Percentiles rank a stretch among this genome's conserved stretches.
Conservation (phyloP, 2,329 filamentous ascomycete genomes). For the Sclerotiophoma versabilis region DNA sequence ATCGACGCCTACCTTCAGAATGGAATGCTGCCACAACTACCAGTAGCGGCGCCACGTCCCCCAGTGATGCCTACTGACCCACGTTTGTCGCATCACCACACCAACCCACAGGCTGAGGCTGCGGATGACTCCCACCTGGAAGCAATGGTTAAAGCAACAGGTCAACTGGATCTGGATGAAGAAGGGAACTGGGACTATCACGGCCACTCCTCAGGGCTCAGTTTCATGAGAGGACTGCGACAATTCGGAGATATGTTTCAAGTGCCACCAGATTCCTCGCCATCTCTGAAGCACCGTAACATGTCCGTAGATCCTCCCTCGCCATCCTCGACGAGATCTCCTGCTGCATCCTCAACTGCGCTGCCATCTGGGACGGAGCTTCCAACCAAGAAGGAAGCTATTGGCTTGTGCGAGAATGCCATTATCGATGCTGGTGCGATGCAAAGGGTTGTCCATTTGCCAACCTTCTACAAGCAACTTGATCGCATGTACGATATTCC, state of each 20-base stretch:
- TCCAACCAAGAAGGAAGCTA: constrained; percentile 67
- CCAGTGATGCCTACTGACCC: constrained; percentile 32
- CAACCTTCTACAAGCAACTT: constrained; percentile 78
- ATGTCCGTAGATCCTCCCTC: constrained; percentile 71
- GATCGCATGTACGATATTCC: constrained; percentile 78
- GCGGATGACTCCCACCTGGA: constrained; percentile 72
- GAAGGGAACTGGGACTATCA: constrained; percentile 94
- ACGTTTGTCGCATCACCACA: constrained; percentile 29
- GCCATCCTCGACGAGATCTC: constrained; percentile 70
- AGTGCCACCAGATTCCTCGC: constrained; percentile 63
- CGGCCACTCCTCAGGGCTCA: constrained; percentile 88
- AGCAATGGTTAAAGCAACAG: constrained; percentile 94
- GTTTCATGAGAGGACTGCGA: constrained; percentile 87
- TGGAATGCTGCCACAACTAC: constrained; percentile 60
- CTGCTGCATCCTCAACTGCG: constrained; percentile 55
- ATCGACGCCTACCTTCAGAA: constrained; percentile 80
- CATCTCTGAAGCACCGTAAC: constrained; percentile 63
- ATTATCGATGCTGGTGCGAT: constrained; percentile 69
- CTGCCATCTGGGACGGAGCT: constrained; percentile 62
- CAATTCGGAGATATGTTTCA: constrained; percentile 82
- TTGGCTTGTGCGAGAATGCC: constrained; percentile 64
- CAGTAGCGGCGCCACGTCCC: constrained; percentile 29
- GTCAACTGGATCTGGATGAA: constrained; percentile 89
- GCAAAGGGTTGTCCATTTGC: constrained; percentile 79
- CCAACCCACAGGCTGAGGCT: constrained; percentile 34